Base-by-base conservation (phyloP, 345 rosid genomes). In the Hibiscus mutabilis region DNA sequence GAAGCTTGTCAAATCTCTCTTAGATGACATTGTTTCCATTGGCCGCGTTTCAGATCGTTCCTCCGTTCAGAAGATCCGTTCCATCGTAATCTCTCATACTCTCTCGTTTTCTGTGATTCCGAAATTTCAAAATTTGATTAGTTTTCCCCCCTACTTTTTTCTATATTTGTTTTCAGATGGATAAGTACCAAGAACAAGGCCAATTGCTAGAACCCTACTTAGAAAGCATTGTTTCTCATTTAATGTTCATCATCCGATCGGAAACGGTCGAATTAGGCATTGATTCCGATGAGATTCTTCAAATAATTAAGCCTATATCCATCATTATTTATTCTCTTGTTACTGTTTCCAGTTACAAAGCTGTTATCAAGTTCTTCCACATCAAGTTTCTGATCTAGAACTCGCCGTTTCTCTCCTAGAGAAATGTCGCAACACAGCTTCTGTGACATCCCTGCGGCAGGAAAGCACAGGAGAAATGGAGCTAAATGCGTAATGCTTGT, bases 401-500 rank as follows among this genome's bases (percentile, higher is more conserved):
- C 91, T 90, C 16, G 99, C 99, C 0, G 99, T 90, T 12, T 77
- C 84, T 78, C 92, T 92, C 6, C 75, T 95, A 70, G 97, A 90
- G 83, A 90, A 86, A 72, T 90, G 99, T 71, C 98, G 92, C 68
- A 79, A 72, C 42, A 80, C 80, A 47, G 64, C 71, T 72, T 87
- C 97, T 0, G 86, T 51, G 59, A 75, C 92, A 42, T 86, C 92
- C 0, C 72, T 89, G 79, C 84, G 99, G 71, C 94, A 86, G 24
- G 99, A 95, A 70, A 95, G 99, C 74, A 90, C 93, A 1, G 99
- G 99, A 52, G 97, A 92, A 79, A 95, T 95, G 99, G 99, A 92
- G 86, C 97, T 0, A 86, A 90, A 76, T 92, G 97, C 64, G 90
- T 95, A 66, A 82, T 90, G 27, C 90, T 95, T 47, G 68, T 92